Evolutionary conservation across 176 grass and related monocot species (phyloP), one percentile per base, ranked within the genome.

Genomic region (Avena insularis): DNA sequence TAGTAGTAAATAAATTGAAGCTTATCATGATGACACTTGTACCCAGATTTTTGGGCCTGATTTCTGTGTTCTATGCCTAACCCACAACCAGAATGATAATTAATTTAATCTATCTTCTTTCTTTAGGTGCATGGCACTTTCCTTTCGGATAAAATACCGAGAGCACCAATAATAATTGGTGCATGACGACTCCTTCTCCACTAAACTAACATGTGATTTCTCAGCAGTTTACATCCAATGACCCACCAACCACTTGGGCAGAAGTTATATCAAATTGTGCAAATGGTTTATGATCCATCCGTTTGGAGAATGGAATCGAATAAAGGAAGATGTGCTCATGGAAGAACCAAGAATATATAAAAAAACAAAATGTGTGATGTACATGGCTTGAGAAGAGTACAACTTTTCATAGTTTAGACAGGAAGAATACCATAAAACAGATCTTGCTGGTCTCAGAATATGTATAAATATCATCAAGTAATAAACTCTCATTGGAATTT

Each of bases 171-270:
- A 25, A 77, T 40, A 84, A 75, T 36, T 53, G 68, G 50, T 75
- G 89, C 85, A 82, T 85, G 86, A 82, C 72, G 71, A 70, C 77
- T 64, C 78, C 86, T 64, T 73, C 78, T 79, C 90, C 86, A 88
- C 90, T 91, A 88, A 91, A 86, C 90, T 71, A 85, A 20, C 13
- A 54, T 78, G 78, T 78, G 71, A 88, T 91, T 91, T 71, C 82
- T 35, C 1, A 29, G 90, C 47, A 58, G 72, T 86, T 79, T 49
- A 81, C 78, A 87, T 88, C 86, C 63, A 79, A 58, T 86, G 90
- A 36, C 86, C 83, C 86, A 91, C 83, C 90, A 88, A 29, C 86
- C 90, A 86, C 90, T 91, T 81, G n/a, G 16, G 60, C 50, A 77
- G 51, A 76, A 76, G 77, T 53, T 68, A 76, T 84, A 69, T 64